Evolutionary conservation across 768 basidiomycete genomes (phyloP).

Genomic region (Serendipita sp.): DNA sequence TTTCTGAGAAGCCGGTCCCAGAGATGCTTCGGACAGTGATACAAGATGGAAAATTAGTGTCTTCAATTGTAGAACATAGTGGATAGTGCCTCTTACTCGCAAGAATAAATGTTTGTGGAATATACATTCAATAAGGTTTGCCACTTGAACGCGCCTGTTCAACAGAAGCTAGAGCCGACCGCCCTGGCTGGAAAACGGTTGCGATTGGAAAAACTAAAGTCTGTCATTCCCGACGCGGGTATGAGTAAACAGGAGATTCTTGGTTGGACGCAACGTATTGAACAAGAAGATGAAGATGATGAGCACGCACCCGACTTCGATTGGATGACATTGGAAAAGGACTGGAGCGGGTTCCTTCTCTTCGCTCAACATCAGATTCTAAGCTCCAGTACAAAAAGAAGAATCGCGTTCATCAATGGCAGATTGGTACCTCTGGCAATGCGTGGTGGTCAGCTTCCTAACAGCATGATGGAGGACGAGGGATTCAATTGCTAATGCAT

Average conservation of each 20-base stretch:
- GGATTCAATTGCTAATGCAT: constrained; percentile 6
- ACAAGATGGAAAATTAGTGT: constrained; percentile 67
- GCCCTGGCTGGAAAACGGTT: background rate
- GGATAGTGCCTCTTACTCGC: background rate
- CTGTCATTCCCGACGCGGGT: background rate
- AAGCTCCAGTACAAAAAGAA: constrained; percentile 33
- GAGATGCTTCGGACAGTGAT: constrained; percentile 90
- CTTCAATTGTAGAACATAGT: constrained; percentile 70
- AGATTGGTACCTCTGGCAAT: constrained; percentile 40
- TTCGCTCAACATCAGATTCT: constrained; percentile 35
- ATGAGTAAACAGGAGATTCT: constrained; percentile 5
- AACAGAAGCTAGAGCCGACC: background rate
- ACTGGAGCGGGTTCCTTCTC: constrained; percentile 12
- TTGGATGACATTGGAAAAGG: constrained; percentile 4
- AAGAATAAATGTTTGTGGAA: too few relatives aligned
- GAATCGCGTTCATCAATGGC: constrained; percentile 45
- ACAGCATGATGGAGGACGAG: background rate
- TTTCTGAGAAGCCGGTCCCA: constrained; percentile 75
- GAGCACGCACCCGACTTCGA: background rate
- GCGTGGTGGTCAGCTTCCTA: constrained; percentile 26
- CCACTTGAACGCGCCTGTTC: background rate
- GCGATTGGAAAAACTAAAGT: background rate
- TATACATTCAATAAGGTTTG: background rate
- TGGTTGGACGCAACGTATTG: background rate
- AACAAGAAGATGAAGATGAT: background rate